Base-by-base conservation (phyloP, 495 filamentous ascomycete species). In the Parachaetomium inaequale region DNA sequence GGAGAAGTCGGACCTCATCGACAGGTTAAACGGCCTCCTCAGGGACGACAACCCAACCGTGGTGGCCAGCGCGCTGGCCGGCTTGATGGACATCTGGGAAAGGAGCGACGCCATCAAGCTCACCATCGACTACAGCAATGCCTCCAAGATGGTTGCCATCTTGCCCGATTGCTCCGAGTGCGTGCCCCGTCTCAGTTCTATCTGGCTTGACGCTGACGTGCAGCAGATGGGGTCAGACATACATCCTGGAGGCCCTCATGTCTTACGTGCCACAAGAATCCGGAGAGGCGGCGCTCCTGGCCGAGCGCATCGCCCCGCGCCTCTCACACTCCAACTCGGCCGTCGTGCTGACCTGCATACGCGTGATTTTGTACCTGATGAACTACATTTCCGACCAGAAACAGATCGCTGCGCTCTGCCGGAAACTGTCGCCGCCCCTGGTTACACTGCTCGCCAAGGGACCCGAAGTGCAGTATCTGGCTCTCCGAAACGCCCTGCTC, bases 41-140 rank as follows among this genome's bases (percentile, higher is more conserved):
- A 85, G 90, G 68, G 94, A 99, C 67, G 93, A 96, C 72, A 98
- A 98, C 71, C 92, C 94, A 4, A 99, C 94, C 0, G 94, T 99
- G 14, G 93, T 98, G 10, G 92, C 95, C 14, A 96, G 91, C 68
- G 93, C 95, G 10, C 76, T 99, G 67, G 94, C 95, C 1, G 84
- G 88, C 29, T 74, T 99, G 70, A 92, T 96, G 84, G 94, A 99
- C 75, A 99, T 99, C 57, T 99, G 94, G 94, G 94, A 97, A 72
- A 82, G 93, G 54, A 97, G 92, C 70, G 94, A 98, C 72, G 89
- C 87, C 59, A 99, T 99, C 75, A 98, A 96, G 66, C 85, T 99
- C 52, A 97, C 95, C 2, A 97, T 99, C 66, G 94, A 99, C 74
- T 96, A 98, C 73, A 85, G 85, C 57, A 98, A 95, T 74, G 94